Evolutionary conservation across 2,329 filamentous ascomycete species (phyloP).

Genomic region (Dendrostoma leiphaemia): DNA sequence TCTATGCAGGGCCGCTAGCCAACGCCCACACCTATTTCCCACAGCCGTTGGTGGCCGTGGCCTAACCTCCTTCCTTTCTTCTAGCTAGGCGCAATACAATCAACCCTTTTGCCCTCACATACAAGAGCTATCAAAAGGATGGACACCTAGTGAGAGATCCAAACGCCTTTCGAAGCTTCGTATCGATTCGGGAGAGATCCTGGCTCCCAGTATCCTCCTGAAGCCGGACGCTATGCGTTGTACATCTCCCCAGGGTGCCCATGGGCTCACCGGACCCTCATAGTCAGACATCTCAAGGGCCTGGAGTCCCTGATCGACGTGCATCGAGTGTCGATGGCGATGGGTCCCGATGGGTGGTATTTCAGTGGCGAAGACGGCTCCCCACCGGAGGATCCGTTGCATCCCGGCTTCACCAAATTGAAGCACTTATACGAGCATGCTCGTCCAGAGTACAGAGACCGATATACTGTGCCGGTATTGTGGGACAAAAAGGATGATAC

Average conservation of each 20-base stretch:
- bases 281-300: slow-evolving; percentile 70
- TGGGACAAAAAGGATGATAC: slow-evolving; percentile 66
- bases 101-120: no score
- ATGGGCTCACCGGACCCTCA: slow-evolving; percentile 72
- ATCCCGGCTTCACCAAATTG: slow-evolving; percentile 61
- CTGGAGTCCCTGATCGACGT: slow-evolving; percentile 67
- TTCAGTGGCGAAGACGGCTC: slow-evolving; percentile 43
- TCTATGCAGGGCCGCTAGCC: no score
- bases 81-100: no score
- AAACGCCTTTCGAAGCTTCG: slow-evolving; percentile 52
- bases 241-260: slow-evolving; percentile 62
- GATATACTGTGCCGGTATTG: slow-evolving; percentile 73
- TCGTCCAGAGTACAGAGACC: slow-evolving; percentile 64
- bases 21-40: no score
- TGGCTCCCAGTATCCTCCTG: slow-evolving; percentile 52
- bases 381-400: slow-evolving; percentile 57
- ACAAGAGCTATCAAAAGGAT: slow-evolving; percentile 30
- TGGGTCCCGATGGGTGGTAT: slow-evolving; percentile 58
- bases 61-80: no score
- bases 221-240: slow-evolving; percentile 59
- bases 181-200: slow-evolving; percentile 54
- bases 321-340: slow-evolving; percentile 67
- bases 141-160: slow-evolving; percentile 52
- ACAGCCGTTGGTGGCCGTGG: no score
- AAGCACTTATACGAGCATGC: slow-evolving; percentile 69